Percentiles rank a stretch among this genome's conserved stretches.
phyloP scores from a whole-genome alignment of 768 basidiomycete genomes.

The Pisolithus marmoratus region DNA sequence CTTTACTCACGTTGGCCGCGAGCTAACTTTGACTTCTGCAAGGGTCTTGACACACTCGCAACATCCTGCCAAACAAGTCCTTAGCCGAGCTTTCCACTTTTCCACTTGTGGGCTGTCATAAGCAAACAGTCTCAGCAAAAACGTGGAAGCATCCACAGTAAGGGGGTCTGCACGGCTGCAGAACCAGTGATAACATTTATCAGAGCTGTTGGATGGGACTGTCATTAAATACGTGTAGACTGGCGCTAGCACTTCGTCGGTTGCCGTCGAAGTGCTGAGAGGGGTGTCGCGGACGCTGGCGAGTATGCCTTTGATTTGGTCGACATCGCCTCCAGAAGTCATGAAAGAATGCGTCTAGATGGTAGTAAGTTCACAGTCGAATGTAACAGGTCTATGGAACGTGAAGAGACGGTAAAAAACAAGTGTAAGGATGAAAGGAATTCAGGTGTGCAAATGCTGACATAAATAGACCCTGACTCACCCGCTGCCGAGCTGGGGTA shows the following conservation, averaged over 20 bases:
- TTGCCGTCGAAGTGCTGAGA: conserved; percentile 42
- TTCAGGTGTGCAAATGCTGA: too few relatives aligned
- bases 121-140: conserved; percentile 77
- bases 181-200: conserved; percentile 68
- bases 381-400: neutral
- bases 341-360: conserved; percentile 11
- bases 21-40: conserved; percentile 56
- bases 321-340: conserved; percentile 19
- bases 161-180: conserved; percentile 56
- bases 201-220: conserved; percentile 32
- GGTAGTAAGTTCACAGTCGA: too few relatives aligned
- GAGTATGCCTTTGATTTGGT: conserved; percentile 46
- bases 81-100: conserved; percentile 56
- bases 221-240: conserved; percentile 53
- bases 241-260: conserved; percentile 42
- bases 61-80: conserved; percentile 55
- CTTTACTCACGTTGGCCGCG: conserved; percentile 63
- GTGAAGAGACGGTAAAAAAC: neutral
- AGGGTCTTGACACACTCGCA: conserved; percentile 64
- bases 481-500: too few relatives aligned
- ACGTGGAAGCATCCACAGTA: conserved; percentile 66
- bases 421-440: neutral
- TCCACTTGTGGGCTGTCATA: conserved; percentile 57
- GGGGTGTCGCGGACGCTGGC: conserved; percentile 53
- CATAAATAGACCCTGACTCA: neutral